Base-by-base conservation (phyloP, 1,284 basidiomycete species). In the Pseudozyma hubeiensis region DNA sequence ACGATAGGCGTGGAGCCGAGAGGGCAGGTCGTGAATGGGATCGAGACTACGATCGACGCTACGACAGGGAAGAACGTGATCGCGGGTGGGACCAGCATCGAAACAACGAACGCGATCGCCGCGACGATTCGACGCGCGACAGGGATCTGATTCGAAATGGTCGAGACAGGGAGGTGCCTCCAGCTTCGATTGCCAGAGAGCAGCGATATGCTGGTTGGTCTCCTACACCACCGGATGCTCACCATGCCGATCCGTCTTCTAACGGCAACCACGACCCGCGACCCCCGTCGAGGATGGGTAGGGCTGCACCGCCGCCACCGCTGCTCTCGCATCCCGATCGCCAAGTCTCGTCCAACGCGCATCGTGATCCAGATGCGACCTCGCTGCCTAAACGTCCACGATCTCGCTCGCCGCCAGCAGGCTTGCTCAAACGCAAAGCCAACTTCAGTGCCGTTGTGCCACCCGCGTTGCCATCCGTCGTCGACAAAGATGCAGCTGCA, bases 351-450 rank as follows among this genome's bases (percentile, higher is more conserved):
- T 14, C 43, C 29, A 37, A 37, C 35, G 33, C 48, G n/a, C 10
- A 7, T 19, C 48, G 52, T 6, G 52, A 50, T 39, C 5, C 5
- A 9, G 58, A 57, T 1, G 13, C 33, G 9, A 24, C 53, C 4
- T 29, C 51, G 3, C 35, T 40, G 34, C 17, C 43, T 19, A 74
- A 69, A 46, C 66, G 71, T 2, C 52, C 66, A 8, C 54, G 59
- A 3, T 74, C 71, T 14, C 71, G 44, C n/a, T 74, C 71, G 24
- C 71, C 71, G 0, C 71, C 71, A 1, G 58, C 71, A 24, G 71
- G 66, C 11, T 29, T 74, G 39, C 63, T 74, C 47, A 74, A 66
- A 46, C 65, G 71, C 40, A 74, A 74, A 50, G 31, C 66, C 55
- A 69, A 74, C 47, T 69, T 74, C 53, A 47, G 24, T 30, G 63